phyloP scores from a whole-genome alignment of 352 stramenopile genomes.

The Phytophthora brassicae region DNA sequence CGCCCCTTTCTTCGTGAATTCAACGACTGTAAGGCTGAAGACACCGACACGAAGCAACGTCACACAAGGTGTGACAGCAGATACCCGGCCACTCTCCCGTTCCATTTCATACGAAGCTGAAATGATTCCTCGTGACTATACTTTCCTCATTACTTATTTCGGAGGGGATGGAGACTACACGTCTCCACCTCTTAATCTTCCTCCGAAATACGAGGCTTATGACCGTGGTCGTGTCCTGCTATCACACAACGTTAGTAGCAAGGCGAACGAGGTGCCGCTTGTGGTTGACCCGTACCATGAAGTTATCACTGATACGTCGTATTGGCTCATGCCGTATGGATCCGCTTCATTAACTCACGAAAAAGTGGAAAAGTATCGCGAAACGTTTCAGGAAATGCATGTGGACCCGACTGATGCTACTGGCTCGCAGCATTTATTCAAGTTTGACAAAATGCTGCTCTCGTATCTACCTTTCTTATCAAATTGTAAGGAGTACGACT shows the following conservation, averaged over 20 bases:
- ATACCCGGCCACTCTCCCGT: conserved; percentile 72
- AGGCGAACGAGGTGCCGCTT: conserved; percentile 50
- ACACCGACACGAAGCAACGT: conserved; percentile 71
- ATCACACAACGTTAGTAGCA: conserved; percentile 90
- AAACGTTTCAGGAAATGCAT: conserved; percentile 95
- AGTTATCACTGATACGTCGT: conserved; percentile 54
- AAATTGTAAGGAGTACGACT: conserved; percentile 96
- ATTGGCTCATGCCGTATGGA: conserved; percentile 73
- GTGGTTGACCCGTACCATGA: conserved; percentile 73
- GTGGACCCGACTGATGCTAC: conserved; percentile 47
- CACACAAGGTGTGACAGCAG: conserved; percentile 59
- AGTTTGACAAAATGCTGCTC: conserved; percentile 85
- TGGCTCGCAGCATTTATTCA: conserved; percentile 59
- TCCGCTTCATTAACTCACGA: conserved; percentile 80
- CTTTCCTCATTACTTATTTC: conserved; percentile 90
- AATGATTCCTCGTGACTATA: conserved; percentile 82
- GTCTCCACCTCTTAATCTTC: conserved; percentile 92
- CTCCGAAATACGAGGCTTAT: conserved; percentile 92
- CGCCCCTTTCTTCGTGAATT: conserved; percentile 92
- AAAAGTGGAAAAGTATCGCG: conserved; percentile 92
- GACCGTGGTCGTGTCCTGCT: conserved; percentile 93
- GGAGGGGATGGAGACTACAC: conserved; percentile 59
- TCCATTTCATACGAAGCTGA: conserved; percentile 86
- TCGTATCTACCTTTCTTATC: conserved; percentile 97
- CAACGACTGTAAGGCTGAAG: conserved; percentile 85